These are phyloP conservation scores for Ceratocystis ficicola DNA, from an alignment of 2,329 filamentous ascomycete species.

Conservation along the genomic window DNA sequence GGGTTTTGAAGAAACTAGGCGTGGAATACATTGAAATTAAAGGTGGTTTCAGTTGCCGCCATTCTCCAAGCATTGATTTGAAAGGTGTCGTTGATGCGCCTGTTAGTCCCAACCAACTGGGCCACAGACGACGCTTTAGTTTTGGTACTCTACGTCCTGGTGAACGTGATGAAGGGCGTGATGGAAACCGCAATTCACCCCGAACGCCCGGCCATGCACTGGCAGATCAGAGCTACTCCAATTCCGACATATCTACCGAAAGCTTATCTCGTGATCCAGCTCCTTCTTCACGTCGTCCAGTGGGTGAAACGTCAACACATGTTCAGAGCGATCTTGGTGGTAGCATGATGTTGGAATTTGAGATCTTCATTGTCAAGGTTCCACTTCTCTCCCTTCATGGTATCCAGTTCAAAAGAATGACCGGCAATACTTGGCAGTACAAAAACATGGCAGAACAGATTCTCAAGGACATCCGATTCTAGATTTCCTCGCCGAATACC, in stretches of 20 bases:
- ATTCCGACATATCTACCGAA: constrained; percentile 76
- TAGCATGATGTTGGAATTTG: constrained; percentile 76
- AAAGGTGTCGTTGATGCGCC: constrained; percentile 57
- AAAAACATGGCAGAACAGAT: constrained; percentile 98
- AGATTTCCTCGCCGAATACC: background rate
- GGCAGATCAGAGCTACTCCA: constrained; percentile 62
- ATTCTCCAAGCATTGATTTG: constrained; percentile 79
- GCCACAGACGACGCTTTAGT: constrained; percentile 68
- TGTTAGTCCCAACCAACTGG: constrained; percentile 40
- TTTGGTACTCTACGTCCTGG: constrained; percentile 56
- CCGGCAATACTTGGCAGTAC: constrained; percentile 95
- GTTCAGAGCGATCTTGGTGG: constrained; percentile 81
- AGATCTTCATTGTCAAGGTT: constrained; percentile 96
- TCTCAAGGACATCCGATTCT: constrained; percentile 65
- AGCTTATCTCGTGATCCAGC: constrained; percentile 48
- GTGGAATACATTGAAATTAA: constrained; percentile 90
- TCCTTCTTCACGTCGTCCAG: constrained; percentile 33
- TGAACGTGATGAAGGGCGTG: constrained; percentile 59
- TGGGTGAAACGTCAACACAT: constrained; percentile 78
- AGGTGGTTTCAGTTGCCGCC: constrained; percentile 81
- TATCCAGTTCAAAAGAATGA: constrained; percentile 94
- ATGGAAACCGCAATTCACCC: constrained; percentile 36
- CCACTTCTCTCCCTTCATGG: constrained; percentile 85
- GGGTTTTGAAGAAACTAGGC: constrained; percentile 73
- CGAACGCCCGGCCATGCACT: constrained; percentile 34